A percentile compares a stretch with the other conserved stretches of the same genome.
phyloP scores from a whole-genome alignment of 2,329 filamentous ascomycete species.

The Apiospora kogelbergensis region DNA sequence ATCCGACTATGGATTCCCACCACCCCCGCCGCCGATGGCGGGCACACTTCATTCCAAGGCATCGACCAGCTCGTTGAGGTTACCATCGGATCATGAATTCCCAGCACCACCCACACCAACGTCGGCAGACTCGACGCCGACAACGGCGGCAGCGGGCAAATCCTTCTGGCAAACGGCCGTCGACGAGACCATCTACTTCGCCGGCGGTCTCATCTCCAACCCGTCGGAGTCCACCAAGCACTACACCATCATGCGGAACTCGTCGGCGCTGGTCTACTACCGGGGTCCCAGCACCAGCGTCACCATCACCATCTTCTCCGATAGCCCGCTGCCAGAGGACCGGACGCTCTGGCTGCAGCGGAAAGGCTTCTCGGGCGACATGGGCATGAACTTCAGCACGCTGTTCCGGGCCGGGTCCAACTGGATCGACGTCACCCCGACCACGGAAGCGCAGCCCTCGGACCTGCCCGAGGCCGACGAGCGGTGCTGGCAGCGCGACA shows the following conservation, averaged over 20 bases:
- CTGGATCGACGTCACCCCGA: constrained; percentile 71
- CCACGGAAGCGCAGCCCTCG: constrained; percentile 41
- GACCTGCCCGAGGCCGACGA: constrained; percentile 59
- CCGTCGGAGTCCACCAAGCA: constrained; percentile 66
- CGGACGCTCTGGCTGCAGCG: constrained; percentile 67
- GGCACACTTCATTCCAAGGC: not conserved
- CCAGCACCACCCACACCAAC: constrained; percentile 1
- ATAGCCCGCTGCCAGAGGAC: constrained; percentile 52
- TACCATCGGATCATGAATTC: not conserved
- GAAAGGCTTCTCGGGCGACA: constrained; percentile 67
- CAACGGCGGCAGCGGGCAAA: constrained; percentile 19
- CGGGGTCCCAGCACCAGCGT: constrained; percentile 64
- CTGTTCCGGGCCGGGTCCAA: constrained; percentile 56
- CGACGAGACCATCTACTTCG: constrained; percentile 63
- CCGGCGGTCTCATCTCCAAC: constrained; percentile 62
- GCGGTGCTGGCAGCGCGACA: constrained; percentile 66
- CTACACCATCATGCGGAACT: constrained; percentile 67
- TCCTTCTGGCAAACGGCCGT: constrained; percentile 48
- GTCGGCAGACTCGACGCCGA: constrained; percentile 16
- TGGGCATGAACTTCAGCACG: constrained; percentile 66
- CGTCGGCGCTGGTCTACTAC: constrained; percentile 64
- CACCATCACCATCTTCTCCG: constrained; percentile 63
- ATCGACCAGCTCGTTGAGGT: not conserved
- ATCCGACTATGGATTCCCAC: not conserved
- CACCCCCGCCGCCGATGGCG: not conserved